Percentiles rank a stretch among this genome's conserved stretches.
phyloP scores from a whole-genome alignment of 2,329 filamentous ascomycete species.

The Stachybotrys chlorohalonatus region DNA sequence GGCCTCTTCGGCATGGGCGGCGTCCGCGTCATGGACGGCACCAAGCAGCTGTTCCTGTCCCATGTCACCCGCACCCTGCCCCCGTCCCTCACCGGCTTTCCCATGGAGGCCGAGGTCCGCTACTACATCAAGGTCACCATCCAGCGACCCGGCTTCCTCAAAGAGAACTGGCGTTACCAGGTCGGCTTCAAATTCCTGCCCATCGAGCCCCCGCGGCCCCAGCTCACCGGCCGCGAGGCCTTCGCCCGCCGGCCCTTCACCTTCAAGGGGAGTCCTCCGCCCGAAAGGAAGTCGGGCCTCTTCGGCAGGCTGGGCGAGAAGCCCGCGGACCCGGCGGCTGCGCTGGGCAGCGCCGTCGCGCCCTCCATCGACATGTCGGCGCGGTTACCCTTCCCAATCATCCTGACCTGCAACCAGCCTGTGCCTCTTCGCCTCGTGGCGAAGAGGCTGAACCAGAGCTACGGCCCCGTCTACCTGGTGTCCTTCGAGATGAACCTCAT shows the following conservation, averaged over 20 bases:
- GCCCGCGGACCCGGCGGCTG: slow-evolving; percentile 9
- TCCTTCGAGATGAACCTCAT: slow-evolving; percentile 76
- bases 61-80: slow-evolving; percentile 85
- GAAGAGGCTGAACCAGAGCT: slow-evolving; percentile 62
- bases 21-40: slow-evolving; percentile 54
- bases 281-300: slow-evolving; percentile 46
- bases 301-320: slow-evolving; percentile 37
- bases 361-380: slow-evolving; percentile 70
- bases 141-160: slow-evolving; percentile 77
- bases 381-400: slow-evolving; percentile 75
- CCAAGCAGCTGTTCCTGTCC: slow-evolving; percentile 48
- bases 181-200: slow-evolving; percentile 78
- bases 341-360: slow-evolving; percentile 22
- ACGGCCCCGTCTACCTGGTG: slow-evolving; percentile 64
- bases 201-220: slow-evolving; percentile 75
- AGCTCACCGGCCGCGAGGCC: slow-evolving; percentile 61
- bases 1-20: slow-evolving; percentile 40
- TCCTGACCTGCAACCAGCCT: slow-evolving; percentile 82
- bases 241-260: slow-evolving; percentile 68
- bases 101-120: slow-evolving; percentile 77
- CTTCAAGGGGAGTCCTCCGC: slow-evolving; percentile 34
- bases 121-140: slow-evolving; percentile 97
- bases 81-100: slow-evolving; percentile 80
- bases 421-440: slow-evolving; percentile 73
- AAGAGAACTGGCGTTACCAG: slow-evolving; percentile 72